Evolutionary conservation across 2,329 filamentous ascomycete species (phyloP).

Genomic region (Colletotrichum limetticola): DNA sequence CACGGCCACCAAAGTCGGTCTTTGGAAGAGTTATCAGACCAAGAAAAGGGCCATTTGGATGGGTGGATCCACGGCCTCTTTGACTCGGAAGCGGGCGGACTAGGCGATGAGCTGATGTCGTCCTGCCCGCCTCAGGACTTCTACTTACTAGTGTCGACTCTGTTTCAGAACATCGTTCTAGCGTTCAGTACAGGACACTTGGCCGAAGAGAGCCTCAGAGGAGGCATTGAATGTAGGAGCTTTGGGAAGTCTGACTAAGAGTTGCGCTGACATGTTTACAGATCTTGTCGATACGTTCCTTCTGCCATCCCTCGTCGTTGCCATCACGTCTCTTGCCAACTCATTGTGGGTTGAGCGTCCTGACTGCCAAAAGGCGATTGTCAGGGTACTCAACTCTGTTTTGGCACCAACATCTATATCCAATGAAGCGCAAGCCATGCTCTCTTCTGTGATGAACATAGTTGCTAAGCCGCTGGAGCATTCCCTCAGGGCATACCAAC

Average conservation of each 20-base stretch:
- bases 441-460: slow-evolving; percentile 76
- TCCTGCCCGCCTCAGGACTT: slow-evolving; percentile 86
- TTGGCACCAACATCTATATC: slow-evolving; percentile 77
- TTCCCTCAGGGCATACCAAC: slow-evolving; percentile 73
- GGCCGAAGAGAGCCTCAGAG: slow-evolving; percentile 76
- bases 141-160: slow-evolving; percentile 79
- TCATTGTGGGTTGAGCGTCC: slow-evolving; percentile 74
- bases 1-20: slow-evolving; percentile 67
- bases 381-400: slow-evolving; percentile 79
- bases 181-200: slow-evolving; percentile 75
- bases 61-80: slow-evolving; percentile 85
- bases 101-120: slow-evolving; percentile 84
- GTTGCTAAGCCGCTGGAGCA: slow-evolving; percentile 76
- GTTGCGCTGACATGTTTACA: slow-evolving; percentile 44
- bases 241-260: not conserved
- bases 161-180: slow-evolving; percentile 80
- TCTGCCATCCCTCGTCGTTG: slow-evolving; percentile 80
- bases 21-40: slow-evolving; percentile 69
- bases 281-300: slow-evolving; percentile 84
- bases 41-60: slow-evolving; percentile 73
- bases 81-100: slow-evolving; percentile 76
- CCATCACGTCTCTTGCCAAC: slow-evolving; percentile 76
- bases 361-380: slow-evolving; percentile 73
- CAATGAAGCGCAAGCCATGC: slow-evolving; percentile 76
- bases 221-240: slow-evolving; percentile 78